These are phyloP conservation scores for Boletus eberwhitei DNA, from an alignment of 768 basidiomycete genomes.

Conservation along the genomic window DNA sequence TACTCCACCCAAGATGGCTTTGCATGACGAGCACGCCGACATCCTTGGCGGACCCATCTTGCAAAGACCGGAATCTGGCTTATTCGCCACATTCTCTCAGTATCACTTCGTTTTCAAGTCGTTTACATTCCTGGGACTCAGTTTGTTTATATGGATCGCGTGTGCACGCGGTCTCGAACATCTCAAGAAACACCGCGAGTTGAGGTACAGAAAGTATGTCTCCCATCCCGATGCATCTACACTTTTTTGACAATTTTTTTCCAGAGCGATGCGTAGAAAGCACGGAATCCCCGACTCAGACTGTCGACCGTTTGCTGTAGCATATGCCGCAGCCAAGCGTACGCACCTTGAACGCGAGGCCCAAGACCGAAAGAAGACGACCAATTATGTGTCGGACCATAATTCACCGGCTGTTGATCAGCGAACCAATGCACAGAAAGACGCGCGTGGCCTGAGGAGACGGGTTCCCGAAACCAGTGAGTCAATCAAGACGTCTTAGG, in stretches of 20 bases:
- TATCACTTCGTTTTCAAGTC: conserved; percentile 37
- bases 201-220: conserved; percentile 61
- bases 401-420: conserved; percentile 24
- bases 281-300: conserved; percentile 85
- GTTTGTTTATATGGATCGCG: conserved; percentile 34
- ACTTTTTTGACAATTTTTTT: conserved; percentile 13
- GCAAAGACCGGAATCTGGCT: conserved; percentile 31
- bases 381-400: conserved; percentile 26
- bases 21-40: conserved; percentile 61
- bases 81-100: conserved; percentile 32
- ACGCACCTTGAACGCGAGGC: conserved; percentile 53
- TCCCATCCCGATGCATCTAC: not conserved
- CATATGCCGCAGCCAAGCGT: conserved; percentile 69
- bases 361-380: conserved; percentile 35
- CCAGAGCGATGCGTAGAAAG: conserved; percentile 66
- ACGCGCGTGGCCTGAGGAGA: conserved; percentile 40
- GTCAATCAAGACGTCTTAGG: conserved; percentile 25
- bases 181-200: conserved; percentile 58
- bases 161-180: conserved; percentile 41
- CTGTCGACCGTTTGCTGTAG: conserved; percentile 80
- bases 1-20: conserved; percentile 41
- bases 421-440: conserved; percentile 31
- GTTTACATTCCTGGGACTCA: conserved; percentile 35
- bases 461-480: conserved; percentile 46
- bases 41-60: conserved; percentile 61